Conservation (phyloP, 139 green algal species). For the Dunaliella sp. region DNA sequence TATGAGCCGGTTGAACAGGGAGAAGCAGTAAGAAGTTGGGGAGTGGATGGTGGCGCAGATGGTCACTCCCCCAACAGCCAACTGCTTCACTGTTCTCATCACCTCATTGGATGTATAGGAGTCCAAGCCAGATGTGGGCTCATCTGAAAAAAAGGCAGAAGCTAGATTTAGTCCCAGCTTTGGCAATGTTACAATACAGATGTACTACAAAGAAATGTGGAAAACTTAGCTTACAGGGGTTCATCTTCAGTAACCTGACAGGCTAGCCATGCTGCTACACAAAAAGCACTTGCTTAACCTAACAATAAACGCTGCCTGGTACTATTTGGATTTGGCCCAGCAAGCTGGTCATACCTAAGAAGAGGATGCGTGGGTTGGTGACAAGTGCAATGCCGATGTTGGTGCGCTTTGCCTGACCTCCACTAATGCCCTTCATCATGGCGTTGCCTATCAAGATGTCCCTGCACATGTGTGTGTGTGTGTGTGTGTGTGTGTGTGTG, state of each 20-base stretch:
- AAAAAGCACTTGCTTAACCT: too few species aligned
- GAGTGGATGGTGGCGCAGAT: slow-evolving; percentile 68
- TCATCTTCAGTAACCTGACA: too few species aligned
- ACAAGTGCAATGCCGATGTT: slow-evolving; percentile 70
- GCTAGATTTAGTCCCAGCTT: too few species aligned
- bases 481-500: neutral
- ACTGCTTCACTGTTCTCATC: slow-evolving; percentile 44
- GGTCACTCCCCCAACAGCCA: slow-evolving; percentile 47
- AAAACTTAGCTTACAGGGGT: too few species aligned
- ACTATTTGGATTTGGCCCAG: too few species aligned
- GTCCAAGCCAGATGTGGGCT: slow-evolving; percentile 74
- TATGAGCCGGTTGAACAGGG: slow-evolving; percentile 69
- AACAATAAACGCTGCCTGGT: too few species aligned
- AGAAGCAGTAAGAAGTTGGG: slow-evolving; percentile 66
- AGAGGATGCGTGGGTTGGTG: slow-evolving; percentile 63
- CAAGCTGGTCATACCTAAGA: too few species aligned
- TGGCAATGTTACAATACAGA: too few species aligned
- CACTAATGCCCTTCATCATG: slow-evolving; percentile 60
- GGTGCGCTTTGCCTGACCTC: slow-evolving; percentile 63
- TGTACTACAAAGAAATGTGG: too few species aligned
- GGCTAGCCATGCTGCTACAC: too few species aligned
- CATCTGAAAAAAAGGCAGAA: too few species aligned
- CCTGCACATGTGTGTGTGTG: slow-evolving; percentile 16
- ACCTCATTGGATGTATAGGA: slow-evolving; percentile 46
- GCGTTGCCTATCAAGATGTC: slow-evolving; percentile 47